phyloP scores from a whole-genome alignment of 345 rosid species.

The Litchi chinensis region DNA sequence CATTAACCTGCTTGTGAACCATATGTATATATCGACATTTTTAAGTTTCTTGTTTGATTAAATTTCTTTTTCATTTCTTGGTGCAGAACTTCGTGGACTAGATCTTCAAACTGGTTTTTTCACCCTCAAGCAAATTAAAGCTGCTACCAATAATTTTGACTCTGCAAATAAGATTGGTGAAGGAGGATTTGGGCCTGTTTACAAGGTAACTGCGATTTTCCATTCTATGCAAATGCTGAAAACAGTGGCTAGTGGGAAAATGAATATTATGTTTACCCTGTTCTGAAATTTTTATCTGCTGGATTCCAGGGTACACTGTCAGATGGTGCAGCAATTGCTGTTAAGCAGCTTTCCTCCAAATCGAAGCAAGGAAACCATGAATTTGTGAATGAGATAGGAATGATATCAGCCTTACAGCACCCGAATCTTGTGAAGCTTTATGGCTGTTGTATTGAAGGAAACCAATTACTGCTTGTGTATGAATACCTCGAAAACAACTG shows the following conservation, averaged over 20 bases:
- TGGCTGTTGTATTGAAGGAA: slow-evolving; percentile 71
- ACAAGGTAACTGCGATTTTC: slow-evolving; percentile 52
- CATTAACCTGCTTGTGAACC: background rate
- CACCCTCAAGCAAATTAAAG: slow-evolving; percentile 70
- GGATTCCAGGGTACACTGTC: slow-evolving; percentile 53
- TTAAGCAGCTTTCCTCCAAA: slow-evolving; percentile 70
- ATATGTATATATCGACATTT: background rate
- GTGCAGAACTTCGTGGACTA: slow-evolving; percentile 56
- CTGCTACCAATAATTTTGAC: slow-evolving; percentile 74
- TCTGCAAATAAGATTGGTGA: slow-evolving; percentile 79
- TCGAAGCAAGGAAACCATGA: slow-evolving; percentile 77
- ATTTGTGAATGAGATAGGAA: slow-evolving; percentile 68
- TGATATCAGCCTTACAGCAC: slow-evolving; percentile 74
- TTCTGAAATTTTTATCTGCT: slow-evolving; percentile 14
- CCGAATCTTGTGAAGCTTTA: slow-evolving; percentile 64
- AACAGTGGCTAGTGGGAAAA: background rate
- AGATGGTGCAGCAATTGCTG: slow-evolving; percentile 61
- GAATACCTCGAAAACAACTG: slow-evolving; percentile 71
- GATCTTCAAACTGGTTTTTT: slow-evolving; percentile 84
- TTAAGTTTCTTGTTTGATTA: background rate
- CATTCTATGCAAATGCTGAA: background rate
- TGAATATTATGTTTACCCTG: background rate
- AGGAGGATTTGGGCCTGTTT: slow-evolving; percentile 97
- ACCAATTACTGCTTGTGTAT: slow-evolving; percentile 57
- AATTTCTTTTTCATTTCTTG: slow-evolving; percentile 19